A percentile compares a stretch with the other conserved stretches of the same genome.
phyloP scores from a whole-genome alignment of 2,329 filamentous ascomycete species.

The Cyanodermella asteris region DNA sequence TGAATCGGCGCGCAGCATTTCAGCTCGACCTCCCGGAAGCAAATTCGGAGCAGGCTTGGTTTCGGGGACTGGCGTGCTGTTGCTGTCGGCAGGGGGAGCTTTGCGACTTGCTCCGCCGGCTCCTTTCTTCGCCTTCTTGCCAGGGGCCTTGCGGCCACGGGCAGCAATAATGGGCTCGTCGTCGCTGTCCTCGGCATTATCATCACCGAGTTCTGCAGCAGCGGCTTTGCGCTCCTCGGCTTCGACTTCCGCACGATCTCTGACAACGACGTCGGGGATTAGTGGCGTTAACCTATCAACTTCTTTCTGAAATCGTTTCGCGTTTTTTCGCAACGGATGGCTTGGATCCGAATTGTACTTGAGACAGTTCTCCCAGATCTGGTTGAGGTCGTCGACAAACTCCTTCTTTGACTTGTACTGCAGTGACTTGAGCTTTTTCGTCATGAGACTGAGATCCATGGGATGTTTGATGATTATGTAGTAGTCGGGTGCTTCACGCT shows the following conservation, averaged over 20 bases:
- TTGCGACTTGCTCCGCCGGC: conserved; percentile 48
- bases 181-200: conserved; percentile 75
- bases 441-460: conserved; percentile 96
- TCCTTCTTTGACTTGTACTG: conserved; percentile 78
- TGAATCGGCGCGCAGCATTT: conserved; percentile 42
- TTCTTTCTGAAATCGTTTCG: conserved; percentile 89
- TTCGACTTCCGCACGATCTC: conserved; percentile 84
- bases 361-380: conserved; percentile 94
- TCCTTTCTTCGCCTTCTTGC: conserved; percentile 54
- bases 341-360: conserved; percentile 83
- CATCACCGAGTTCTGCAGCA: conserved; percentile 58
- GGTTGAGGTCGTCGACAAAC: conserved; percentile 76
- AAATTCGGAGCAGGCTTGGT: conserved; percentile 40
- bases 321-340: conserved; percentile 77
- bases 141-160: conserved; percentile 67
- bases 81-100: conserved; percentile 48
- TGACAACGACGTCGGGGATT: conserved; percentile 79
- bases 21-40: conserved; percentile 26
- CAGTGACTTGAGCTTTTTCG: conserved; percentile 76
- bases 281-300: conserved; percentile 89
- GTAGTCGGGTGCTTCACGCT: conserved; percentile 72
- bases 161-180: conserved; percentile 98
- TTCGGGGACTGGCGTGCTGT: conserved; percentile 57
- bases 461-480: conserved; percentile 68
- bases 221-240: conserved; percentile 64